These are phyloP conservation scores for Spathaspora hagerdaliae DNA, from an alignment of 805 yeast species.

Conservation along the genomic window DNA sequence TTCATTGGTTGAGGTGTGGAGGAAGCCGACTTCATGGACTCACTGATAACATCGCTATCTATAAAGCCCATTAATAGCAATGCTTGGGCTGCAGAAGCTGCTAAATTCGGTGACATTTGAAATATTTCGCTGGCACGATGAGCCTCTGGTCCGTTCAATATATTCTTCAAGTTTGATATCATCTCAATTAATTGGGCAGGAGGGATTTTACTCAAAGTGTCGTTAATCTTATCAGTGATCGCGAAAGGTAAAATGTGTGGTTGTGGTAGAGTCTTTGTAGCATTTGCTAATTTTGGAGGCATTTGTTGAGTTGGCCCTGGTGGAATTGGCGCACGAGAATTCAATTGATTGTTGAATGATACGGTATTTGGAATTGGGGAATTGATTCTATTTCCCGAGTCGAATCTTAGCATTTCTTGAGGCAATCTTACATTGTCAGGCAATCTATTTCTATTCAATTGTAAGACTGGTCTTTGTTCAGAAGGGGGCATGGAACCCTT, in stretches of 20 bases:
- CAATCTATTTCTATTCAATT: constrained; percentile 40
- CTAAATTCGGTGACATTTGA: constrained; percentile 51
- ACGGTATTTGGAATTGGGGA: constrained; percentile 1
- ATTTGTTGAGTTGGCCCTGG: constrained; percentile 15
- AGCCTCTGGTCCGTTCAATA: constrained; percentile 49
- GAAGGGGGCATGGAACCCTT: constrained; percentile 28
- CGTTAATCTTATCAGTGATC: constrained; percentile 52
- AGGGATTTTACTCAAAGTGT: constrained; percentile 59
- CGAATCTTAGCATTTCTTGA: constrained; percentile 29
- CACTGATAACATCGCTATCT: constrained; percentile 62
- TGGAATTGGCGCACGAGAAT: constrained; percentile 3
- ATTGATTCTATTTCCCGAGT: background rate
- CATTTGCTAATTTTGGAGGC: constrained; percentile 49
- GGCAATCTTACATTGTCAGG: constrained; percentile 62
- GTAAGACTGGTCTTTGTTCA: constrained; percentile 39
- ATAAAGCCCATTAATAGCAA: constrained; percentile 73
- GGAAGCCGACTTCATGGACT: constrained; percentile 40
- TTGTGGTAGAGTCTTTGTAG: constrained; percentile 54
- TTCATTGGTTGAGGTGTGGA: constrained; percentile 15
- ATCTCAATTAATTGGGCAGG: constrained; percentile 70
- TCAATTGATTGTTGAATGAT: background rate
- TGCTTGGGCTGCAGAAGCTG: constrained; percentile 70
- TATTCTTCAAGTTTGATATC: constrained; percentile 59
- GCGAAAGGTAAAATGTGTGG: constrained; percentile 43
- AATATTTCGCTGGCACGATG: constrained; percentile 51